A percentile compares a stretch with the other conserved stretches of the same genome.
Conservation (phyloP, 495 filamentous ascomycete species). For the Eremomyces bilateralis region DNA sequence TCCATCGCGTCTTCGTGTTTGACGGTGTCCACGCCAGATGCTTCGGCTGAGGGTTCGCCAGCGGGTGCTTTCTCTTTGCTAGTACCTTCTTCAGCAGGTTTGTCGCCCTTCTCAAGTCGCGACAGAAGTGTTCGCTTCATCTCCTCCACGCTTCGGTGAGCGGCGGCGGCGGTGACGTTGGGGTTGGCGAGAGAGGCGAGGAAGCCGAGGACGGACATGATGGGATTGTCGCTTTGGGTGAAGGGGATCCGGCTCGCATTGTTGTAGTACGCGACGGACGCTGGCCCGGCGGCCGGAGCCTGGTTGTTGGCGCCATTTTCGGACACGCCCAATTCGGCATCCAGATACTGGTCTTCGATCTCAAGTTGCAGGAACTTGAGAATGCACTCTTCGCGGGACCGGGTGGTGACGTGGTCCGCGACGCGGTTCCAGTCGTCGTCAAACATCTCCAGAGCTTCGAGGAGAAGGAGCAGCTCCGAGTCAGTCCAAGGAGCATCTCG, state of each 20-base stretch:
- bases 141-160: conserved; percentile 61
- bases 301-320: conserved; percentile 17
- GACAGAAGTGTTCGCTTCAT: conserved; percentile 54
- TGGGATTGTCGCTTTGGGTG: conserved; percentile 75
- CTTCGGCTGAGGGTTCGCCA: conserved; percentile 21
- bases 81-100: conserved; percentile 19
- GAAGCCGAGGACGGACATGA: conserved; percentile 86
- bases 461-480: conserved; percentile 57
- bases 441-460: conserved; percentile 76
- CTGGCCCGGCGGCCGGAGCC: conserved; percentile 16
- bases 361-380: conserved; percentile 67
- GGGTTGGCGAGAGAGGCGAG: conserved; percentile 76
- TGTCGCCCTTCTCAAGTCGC: conserved; percentile 39
- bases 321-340: conserved; percentile 28
- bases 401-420: conserved; percentile 70
- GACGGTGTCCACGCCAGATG: too few relatives aligned
- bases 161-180: conserved; percentile 68
- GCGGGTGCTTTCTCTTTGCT: conserved; percentile 16
- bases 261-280: conserved; percentile 32
- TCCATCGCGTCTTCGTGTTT: conserved; percentile 51
- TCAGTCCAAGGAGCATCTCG: conserved; percentile 78
- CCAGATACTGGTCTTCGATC: conserved; percentile 23
- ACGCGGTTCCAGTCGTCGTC: conserved; percentile 93
- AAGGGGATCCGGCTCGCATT: conserved; percentile 55
- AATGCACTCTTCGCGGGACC: conserved; percentile 90